Evolutionary conservation across 2,329 filamentous ascomycete species (phyloP).

Genomic region (Setomelanomma holmii): DNA sequence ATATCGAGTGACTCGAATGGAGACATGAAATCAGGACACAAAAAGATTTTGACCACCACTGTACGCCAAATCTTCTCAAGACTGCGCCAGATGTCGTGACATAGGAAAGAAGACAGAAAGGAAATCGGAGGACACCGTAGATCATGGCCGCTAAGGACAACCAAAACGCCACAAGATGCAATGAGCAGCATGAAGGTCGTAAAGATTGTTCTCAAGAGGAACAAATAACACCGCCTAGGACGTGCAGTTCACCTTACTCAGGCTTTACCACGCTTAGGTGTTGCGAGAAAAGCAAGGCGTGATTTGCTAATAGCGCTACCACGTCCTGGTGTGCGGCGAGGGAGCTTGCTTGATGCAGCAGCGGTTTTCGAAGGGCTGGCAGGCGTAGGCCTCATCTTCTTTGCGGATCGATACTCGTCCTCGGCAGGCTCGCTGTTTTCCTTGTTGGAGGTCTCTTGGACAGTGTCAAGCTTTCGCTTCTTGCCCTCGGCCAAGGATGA

Average conservation of each 20-base stretch:
- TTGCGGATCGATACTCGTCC: constrained; percentile 40
- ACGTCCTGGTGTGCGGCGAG: constrained; percentile 38
- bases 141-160: not conserved
- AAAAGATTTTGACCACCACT: constrained; percentile 14
- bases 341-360: constrained; percentile 36
- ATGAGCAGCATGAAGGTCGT: not conserved
- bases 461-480: constrained; percentile 55
- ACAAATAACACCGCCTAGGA: too few relatives aligned
- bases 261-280: constrained; percentile 45
- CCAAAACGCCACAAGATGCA: not conserved
- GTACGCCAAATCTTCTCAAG: constrained; percentile 13
- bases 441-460: constrained; percentile 50
- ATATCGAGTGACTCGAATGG: constrained; percentile 21
- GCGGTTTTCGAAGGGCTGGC: constrained; percentile 39
- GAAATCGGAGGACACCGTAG: not conserved
- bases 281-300: constrained; percentile 48
- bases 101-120: constrained; percentile 9
- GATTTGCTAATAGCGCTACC: constrained; percentile 45
- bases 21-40: constrained; percentile 12
- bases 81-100: constrained; percentile 18
- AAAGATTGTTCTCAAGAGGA: too few relatives aligned
- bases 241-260: constrained; percentile 9
- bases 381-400: constrained; percentile 40
- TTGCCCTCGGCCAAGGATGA: constrained; percentile 41
- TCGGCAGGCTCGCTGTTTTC: constrained; percentile 49